A percentile compares a stretch with the other conserved stretches of the same genome.
These are phyloP conservation scores for Psilocybe azurescens DNA, from an alignment of 768 basidiomycete genomes.

Conservation along the genomic window DNA sequence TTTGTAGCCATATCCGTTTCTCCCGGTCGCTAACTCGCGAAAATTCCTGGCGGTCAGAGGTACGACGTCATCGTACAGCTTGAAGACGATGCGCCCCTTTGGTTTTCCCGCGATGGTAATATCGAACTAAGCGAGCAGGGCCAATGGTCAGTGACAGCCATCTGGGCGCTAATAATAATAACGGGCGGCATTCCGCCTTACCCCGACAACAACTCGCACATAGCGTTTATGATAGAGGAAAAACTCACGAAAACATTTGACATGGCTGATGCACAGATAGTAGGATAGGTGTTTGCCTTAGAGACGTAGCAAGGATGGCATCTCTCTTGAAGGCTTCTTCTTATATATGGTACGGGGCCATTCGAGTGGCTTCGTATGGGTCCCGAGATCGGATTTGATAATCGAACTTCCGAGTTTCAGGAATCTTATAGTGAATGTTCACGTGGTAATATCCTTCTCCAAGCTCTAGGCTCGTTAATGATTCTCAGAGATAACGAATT, in stretches of 20 bases:
- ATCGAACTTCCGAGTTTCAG: neutral
- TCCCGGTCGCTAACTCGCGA: constrained; percentile 84
- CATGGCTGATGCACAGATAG: constrained; percentile 26
- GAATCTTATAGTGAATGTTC: neutral
- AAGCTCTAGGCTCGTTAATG: neutral
- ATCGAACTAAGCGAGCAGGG: constrained; percentile 58
- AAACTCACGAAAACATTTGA: constrained; percentile 33
- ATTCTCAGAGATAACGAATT: neutral
- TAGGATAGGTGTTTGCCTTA: constrained; percentile 5
- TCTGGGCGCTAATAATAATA: constrained; percentile 1
- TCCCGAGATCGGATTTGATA: constrained; percentile 4
- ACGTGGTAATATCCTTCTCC: neutral
- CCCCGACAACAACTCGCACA: neutral
- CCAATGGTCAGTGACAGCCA: neutral
- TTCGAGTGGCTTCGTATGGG: neutral
- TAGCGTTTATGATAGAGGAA: neutral
- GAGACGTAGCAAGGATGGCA: neutral
- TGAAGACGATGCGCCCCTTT: constrained; percentile 75
- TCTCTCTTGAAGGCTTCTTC: neutral
- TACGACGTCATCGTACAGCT: constrained; percentile 81
- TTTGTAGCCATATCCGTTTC: constrained; percentile 75
- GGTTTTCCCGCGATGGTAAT: constrained; percentile 49
- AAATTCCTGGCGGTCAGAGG: constrained; percentile 84
- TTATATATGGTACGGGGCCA: constrained; percentile 9
- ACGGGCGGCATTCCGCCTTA: neutral